Evolutionary conservation across 2,329 filamentous ascomycete genomes (phyloP), one percentile per base, ranked within the genome.

Genomic region (Aspergillus sp.): DNA sequence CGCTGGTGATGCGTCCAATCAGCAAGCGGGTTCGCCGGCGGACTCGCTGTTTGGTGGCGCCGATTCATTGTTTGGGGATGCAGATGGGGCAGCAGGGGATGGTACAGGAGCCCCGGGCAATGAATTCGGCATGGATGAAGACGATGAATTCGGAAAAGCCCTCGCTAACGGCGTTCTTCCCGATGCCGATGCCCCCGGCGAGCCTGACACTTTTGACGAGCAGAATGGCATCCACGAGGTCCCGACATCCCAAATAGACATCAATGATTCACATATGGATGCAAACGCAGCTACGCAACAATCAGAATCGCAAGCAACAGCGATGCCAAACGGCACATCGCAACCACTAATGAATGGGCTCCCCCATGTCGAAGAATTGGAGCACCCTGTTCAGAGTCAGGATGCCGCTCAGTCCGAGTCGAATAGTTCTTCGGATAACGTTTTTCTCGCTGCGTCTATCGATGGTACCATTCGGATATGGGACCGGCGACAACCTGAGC

Each of bases 31-130:
- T 62, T 78, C 86, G 34, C 90, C 87, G 1, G 84, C 86, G 10
- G 88, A 93, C 56, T 96, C 90, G 45, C 77, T 97, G 0, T 97
- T 97, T 65, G 88, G 85, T 10, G 88, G 88, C 1, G 91, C 90
- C 0, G 91, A 91, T 44, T 96, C 91, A 2, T 78, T 99, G 1
- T 99, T 97, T 68, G 94, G 93, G 2, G 91, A 95, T 60, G 87
- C 82, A 49, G 85, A 88, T 69, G 86, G 72, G 67, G 77, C 74
- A 20, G 76, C 71, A 43, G 71, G 68, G 11, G 71, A 72, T 34
- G 72, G 74, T 19, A 76, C 75, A 46, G 79, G 70, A 58, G 78
- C 71, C 57, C 81, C 71, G 67, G 76, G 81, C 20, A 86, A 83
- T 42, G 75, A 71, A 4, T 95, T 91, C 67, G 88, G 83, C 0